phyloP scores from a whole-genome alignment of 78 protist species.

The Speleostelium caveatum region DNA sequence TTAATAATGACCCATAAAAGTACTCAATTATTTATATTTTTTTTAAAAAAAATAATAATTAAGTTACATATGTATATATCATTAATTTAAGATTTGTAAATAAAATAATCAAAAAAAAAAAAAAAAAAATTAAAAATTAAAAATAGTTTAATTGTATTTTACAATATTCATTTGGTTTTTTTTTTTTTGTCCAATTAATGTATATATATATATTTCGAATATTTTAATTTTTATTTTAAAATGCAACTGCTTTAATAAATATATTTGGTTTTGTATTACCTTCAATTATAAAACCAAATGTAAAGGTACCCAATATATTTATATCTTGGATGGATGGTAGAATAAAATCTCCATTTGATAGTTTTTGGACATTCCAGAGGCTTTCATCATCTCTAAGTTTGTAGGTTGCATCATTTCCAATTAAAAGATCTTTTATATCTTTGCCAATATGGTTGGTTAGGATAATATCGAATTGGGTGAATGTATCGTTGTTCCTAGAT shows the following conservation, averaged over 20 bases:
- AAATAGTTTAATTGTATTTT: no score
- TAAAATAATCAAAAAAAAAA: no score
- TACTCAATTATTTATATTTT: no score
- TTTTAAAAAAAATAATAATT: no score
- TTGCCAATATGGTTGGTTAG: neutral
- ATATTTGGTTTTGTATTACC: neutral
- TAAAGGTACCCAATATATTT: neutral
- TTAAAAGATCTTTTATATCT: neutral
- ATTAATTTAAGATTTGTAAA: no score
- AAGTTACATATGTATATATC: no score
- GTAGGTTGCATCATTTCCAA: neutral
- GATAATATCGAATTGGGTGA: constrained; percentile 21
- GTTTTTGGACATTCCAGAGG: neutral
- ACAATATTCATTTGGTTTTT: no score
- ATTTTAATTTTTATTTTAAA: neutral
- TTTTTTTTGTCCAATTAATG: no score
- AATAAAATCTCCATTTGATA: neutral
- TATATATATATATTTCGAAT: no score
- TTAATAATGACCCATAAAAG: no score
- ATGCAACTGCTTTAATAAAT: neutral
- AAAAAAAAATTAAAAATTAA: no score
- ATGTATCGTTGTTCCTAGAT: neutral
- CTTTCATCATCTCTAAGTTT: neutral
- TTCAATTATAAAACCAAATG: constrained; percentile 1
- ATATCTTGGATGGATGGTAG: constrained; percentile 21